phyloP scores from a whole-genome alignment of 2,329 filamentous ascomycete genomes.

The Phaeomoniella chlamydospora region DNA sequence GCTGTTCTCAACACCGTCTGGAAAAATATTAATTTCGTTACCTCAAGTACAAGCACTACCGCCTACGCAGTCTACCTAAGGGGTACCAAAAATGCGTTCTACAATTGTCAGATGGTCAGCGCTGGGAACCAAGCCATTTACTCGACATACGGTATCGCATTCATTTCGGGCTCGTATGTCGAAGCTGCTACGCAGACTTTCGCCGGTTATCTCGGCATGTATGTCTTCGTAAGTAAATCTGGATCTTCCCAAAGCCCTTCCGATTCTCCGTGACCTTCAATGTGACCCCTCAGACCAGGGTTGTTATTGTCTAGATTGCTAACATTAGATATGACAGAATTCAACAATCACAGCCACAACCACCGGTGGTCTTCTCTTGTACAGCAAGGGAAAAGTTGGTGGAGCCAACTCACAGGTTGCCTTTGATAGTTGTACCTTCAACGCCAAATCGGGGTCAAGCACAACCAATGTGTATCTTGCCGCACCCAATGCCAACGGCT shows the following conservation, averaged over 20 bases:
- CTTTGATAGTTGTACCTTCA: conserved; percentile 23
- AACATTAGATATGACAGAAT: too few relatives aligned
- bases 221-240: conserved; percentile 29
- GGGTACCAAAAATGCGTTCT: conserved; percentile 27
- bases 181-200: conserved; percentile 29
- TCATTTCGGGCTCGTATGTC: conserved; percentile 31
- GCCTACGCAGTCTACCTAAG: conserved; percentile 21
- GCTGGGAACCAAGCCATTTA: conserved; percentile 17
- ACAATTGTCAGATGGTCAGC: conserved; percentile 28
- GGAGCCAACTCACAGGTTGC: conserved; percentile 24
- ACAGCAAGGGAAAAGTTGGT: conserved; percentile 20
- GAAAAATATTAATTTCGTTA: conserved; percentile 8
- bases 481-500: conserved; percentile 24
- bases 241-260: conserved; percentile 22
- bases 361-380: conserved; percentile 17
- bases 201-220: conserved; percentile 24
- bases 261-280: too few relatives aligned
- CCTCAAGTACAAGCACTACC: conserved; percentile 23
- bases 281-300: too few relatives aligned
- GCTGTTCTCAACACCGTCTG: conserved; percentile 5
- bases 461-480: conserved; percentile 28
- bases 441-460: conserved; percentile 16
- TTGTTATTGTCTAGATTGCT: too few relatives aligned
- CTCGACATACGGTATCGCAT: conserved; percentile 16
- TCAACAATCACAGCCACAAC: not conserved